A percentile compares a stretch with the other conserved stretches of the same genome.
phyloP scores from a whole-genome alignment of 1,284 basidiomycete genomes.

The Ustilago sp. region DNA sequence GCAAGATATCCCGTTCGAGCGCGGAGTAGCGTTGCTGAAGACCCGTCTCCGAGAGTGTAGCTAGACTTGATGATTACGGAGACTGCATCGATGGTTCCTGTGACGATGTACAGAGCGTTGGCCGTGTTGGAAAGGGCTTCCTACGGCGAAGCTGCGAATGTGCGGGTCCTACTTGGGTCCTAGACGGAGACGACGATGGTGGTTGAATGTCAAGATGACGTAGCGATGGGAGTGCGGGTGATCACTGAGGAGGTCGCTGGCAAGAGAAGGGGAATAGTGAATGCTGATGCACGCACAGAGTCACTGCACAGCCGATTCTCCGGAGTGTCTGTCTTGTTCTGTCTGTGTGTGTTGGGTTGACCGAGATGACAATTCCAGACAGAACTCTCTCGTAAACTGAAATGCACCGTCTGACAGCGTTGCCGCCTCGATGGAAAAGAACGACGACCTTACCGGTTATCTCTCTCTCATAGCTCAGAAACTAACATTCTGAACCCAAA shows the following conservation, averaged over 20 bases:
- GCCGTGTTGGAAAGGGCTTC: background rate
- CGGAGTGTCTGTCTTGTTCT: background rate
- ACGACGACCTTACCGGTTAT: slow-evolving; percentile 40
- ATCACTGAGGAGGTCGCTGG: slow-evolving; percentile 1
- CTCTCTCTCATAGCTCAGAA: background rate
- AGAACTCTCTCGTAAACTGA: background rate
- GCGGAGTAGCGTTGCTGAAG: background rate
- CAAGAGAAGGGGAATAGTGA: background rate
- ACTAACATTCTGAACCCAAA: slow-evolving; percentile 3
- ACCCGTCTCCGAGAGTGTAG: slow-evolving; percentile 3
- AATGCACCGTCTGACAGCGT: background rate
- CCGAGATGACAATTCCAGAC: background rate
- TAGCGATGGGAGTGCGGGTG: background rate
- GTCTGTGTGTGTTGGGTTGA: background rate
- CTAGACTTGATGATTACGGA: slow-evolving; percentile 8
- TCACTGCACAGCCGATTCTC: background rate
- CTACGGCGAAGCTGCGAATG: background rate
- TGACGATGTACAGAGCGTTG: background rate
- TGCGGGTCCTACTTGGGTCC: background rate
- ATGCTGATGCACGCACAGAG: background rate
- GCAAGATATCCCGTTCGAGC: background rate
- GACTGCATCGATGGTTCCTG: slow-evolving; percentile 13
- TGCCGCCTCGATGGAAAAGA: background rate
- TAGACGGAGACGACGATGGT: background rate
- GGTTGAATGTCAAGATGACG: background rate